Evolutionary conservation across 2,329 filamentous ascomycete genomes (phyloP), one percentile per base, ranked within the genome.

Genomic region (Tolypocladium nubicola): DNA sequence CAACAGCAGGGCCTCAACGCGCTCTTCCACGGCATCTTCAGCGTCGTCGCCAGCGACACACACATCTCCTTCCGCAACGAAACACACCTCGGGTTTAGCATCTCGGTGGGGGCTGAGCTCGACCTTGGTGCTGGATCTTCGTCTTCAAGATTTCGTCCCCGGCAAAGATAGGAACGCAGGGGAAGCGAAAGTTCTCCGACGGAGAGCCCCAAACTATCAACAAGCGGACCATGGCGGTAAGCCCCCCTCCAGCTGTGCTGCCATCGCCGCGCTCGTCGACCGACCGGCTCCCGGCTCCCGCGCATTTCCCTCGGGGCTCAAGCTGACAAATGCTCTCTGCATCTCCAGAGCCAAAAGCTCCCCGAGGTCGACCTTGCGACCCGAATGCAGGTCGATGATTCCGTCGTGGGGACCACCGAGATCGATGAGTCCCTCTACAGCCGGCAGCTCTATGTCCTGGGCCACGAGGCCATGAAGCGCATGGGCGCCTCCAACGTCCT

Each of bases 401-500:
- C 82, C 40, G 77, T 78, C 57, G 71, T 78, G 43, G 80, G 78
- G 63, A 73, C 73, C 59, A 76, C 69, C 68, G 84, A 86, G 62
- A 88, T 88, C 76, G 85, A 88, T 65, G 85, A 88, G 71, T 85
- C 84, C 57, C 83, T 88, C 65, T 88, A 88, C 77, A 88, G 85
- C 70, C 81, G 85, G 69, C 85, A 88, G 75, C 85, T 88, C 65
- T 88, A 88, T 68, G 85, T 87, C 60, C 72, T 87, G 55, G 84
- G 84, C 62, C 84, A 87, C 67, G 84, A 87, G 73, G 94, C 94
- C 63, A 99, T 99, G 94, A 97, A 96, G 81, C 91, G 94, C 68
- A 99, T 99, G 94, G 85, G 92, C 68, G 89, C 91, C 61, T 97
- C 94, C 57, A 95, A 97, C 70, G 84, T 99, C 59, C 88, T 99